Conservation (phyloP, 805 yeast species). For the Saccharomycopsis oosterbeekiorum region DNA sequence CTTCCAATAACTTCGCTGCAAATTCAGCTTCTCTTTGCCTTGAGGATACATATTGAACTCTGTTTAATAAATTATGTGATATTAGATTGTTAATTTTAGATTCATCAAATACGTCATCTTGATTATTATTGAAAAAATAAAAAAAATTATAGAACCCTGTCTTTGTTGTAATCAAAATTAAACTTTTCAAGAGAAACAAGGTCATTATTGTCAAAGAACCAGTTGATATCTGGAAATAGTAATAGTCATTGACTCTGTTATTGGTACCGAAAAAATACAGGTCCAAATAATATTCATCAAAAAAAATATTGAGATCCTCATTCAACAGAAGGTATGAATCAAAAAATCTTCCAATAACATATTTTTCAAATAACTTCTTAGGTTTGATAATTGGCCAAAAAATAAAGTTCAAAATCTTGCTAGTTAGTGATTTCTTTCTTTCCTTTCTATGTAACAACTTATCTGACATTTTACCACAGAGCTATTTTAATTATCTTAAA, state of each 20-base stretch:
- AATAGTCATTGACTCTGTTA: not conserved
- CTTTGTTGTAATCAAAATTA: not conserved
- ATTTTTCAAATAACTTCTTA: not conserved
- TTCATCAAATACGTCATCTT: not conserved
- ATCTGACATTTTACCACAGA: not conserved
- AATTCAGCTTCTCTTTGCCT: not conserved
- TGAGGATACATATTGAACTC: not conserved
- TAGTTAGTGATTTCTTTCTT: not conserved
- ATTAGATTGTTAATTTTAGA: not conserved
- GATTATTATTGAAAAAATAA: not conserved
- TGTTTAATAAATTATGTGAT: not conserved
- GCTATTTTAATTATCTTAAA: not conserved
- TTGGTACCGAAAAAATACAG: not conserved
- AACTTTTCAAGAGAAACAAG: not conserved
- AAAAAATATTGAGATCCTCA: not conserved
- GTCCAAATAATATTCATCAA: not conserved
- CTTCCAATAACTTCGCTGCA: not conserved
- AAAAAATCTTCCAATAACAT: not conserved
- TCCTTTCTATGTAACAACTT: not conserved
- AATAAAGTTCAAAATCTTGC: not conserved
- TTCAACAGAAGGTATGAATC: not conserved
- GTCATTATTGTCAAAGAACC: not conserved
- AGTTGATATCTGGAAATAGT: not conserved
- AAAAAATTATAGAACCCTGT: not conserved
- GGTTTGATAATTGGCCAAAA: not conserved